These are phyloP conservation scores for Populus simonii DNA, from an alignment of 345 rosid genomes.

Conservation along the genomic window DNA sequence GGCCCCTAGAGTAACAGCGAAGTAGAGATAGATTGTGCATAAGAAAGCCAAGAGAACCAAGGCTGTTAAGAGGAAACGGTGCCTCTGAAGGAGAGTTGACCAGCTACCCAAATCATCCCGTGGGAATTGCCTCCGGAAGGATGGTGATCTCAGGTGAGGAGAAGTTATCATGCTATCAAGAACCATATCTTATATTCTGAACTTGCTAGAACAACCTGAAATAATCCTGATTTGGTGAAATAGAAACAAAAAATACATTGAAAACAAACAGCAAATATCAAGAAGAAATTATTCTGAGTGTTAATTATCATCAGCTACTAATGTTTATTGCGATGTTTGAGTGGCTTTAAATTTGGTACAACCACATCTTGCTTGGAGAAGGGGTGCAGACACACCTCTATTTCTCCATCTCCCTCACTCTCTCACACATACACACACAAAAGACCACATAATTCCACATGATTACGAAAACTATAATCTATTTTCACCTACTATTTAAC, in stretches of 20 bases:
- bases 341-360: too few relatives aligned
- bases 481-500: neutral
- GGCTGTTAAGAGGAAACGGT: conserved; percentile 84
- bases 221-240: neutral
- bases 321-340: too few relatives aligned
- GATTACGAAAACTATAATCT: neutral
- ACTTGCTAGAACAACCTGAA: conserved; percentile 11
- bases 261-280: neutral
- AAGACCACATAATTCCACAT: too few relatives aligned
- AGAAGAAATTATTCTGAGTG: neutral
- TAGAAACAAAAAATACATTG: neutral
- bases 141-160: conserved; percentile 65
- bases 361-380: too few relatives aligned
- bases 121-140: conserved; percentile 54
- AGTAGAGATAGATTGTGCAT: conserved; percentile 87
- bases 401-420: too few relatives aligned
- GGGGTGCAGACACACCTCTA: too few relatives aligned
- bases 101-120: conserved; percentile 84
- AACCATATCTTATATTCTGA: conserved; percentile 44
- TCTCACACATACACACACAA: too few relatives aligned
- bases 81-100: conserved; percentile 65
- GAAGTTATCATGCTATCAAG: conserved; percentile 68
- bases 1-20: conserved; percentile 77
- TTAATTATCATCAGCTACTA: neutral
- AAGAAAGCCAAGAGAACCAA: conserved; percentile 67